Evolutionary conservation across 345 rosid genomes (phyloP), one percentile per base, ranked within the genome.

Genomic region (Erodium maritimum): DNA sequence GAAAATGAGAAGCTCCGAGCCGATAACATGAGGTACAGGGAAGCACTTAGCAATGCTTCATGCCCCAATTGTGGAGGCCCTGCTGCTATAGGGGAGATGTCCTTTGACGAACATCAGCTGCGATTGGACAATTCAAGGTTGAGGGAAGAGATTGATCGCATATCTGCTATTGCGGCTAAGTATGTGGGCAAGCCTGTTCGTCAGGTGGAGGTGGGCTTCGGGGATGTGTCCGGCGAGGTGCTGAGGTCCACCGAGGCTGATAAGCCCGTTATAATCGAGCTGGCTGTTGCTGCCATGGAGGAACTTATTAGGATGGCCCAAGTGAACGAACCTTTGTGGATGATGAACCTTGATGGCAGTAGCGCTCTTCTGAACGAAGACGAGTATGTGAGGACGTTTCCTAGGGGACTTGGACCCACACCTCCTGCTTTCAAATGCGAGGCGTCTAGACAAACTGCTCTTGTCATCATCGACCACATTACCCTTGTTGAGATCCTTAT

Each of bases 61-160:
- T 93, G 99, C 65, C 99, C 97, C 48, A 93, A 77, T 54, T 93
- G 99, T 55, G 97, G 99, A 29, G 97, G 99, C 18, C 96, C 95
- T 1, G 87, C 99, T 0, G 83, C 95, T 22, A 68, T 93, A 9
- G 99, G 97, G 21, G 96, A 93, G 60, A 89, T 89, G 95, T 89
- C 99, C 17, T 87, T 82, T 57, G 95, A 87, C 50, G 99, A 93
- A 71, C 99, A 93, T 61, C 96, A 93, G 65, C 61, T 93, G 34
- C 81, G 97, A 19, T 81, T 89, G 21, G 99, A 93, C 73, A 93
- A 93, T 73, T 82, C 85, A 23, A 77, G 90, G 29, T 46, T 93
- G 60, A 74, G 97, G 65, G 97, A 93, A 76, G 99, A 93, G 99
- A 82, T 93, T 54, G 96, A 93, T 56, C 78, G 95, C 1, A 87